Conservation (phyloP, 2,329 filamentous ascomycete genomes). For the Aphanoascus verrucosus region DNA sequence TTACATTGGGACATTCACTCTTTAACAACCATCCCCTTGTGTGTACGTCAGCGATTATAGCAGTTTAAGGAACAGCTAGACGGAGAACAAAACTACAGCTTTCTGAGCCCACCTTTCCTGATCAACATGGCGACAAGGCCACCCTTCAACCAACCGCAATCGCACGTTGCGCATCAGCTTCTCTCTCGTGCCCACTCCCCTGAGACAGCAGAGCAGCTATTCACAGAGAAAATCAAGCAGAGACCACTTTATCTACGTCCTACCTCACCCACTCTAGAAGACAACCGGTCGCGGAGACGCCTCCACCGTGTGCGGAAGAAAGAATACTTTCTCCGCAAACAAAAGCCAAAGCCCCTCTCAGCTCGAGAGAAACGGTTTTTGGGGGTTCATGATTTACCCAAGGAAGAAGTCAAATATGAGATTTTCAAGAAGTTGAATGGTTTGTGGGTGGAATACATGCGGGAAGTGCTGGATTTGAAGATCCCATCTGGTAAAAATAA, state of each 20-base stretch:
- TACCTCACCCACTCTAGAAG: conserved; percentile 54
- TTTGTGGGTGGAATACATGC: conserved; percentile 77
- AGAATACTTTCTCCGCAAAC: conserved; percentile 37
- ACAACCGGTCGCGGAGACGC: conserved; percentile 46
- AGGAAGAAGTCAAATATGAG: conserved; percentile 56
- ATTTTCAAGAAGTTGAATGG: conserved; percentile 66
- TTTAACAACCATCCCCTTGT: too few species aligned
- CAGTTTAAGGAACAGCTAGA: neutral
- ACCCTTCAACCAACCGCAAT: conserved; percentile 21
- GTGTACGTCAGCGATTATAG: too few species aligned
- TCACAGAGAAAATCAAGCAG: conserved; percentile 69
- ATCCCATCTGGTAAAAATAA: conserved; percentile 18
- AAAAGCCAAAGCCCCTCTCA: conserved; percentile 59
- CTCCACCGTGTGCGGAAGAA: conserved; percentile 39
- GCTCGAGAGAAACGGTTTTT: conserved; percentile 65
- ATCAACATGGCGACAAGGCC: neutral
- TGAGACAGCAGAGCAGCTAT: conserved; percentile 58
- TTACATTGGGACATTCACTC: too few species aligned
- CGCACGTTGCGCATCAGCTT: conserved; percentile 49
- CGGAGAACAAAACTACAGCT: neutral
- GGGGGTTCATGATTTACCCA: conserved; percentile 63
- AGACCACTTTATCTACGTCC: conserved; percentile 70
- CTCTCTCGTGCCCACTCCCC: conserved; percentile 71
- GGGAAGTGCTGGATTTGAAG: conserved; percentile 61
- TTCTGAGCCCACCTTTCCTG: neutral